These are phyloP conservation scores for Epichloe sp. DNA, from an alignment of 2,329 filamentous ascomycete species.

Conservation along the genomic window DNA sequence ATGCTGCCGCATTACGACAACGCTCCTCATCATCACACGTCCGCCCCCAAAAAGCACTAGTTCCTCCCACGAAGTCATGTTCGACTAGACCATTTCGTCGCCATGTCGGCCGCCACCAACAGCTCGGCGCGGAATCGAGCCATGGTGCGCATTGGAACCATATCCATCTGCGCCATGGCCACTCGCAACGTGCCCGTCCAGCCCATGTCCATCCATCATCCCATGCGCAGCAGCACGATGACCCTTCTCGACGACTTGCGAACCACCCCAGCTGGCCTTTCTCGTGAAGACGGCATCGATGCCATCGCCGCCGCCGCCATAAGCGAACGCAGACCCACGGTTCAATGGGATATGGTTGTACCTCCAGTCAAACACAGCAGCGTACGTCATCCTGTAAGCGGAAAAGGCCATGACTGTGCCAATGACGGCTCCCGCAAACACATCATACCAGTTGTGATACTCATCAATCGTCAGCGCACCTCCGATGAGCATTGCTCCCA, in stretches of 20 bases:
- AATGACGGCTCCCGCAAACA: constrained; percentile 52
- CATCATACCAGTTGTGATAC: constrained; percentile 65
- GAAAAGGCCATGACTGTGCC: constrained; percentile 53
- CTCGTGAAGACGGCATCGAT: constrained; percentile 5
- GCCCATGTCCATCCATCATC: not conserved
- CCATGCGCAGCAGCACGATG: not conserved
- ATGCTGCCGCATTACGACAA: too few species aligned
- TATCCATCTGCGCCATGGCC: not conserved
- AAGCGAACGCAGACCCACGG: constrained; percentile 23
- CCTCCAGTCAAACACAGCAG: constrained; percentile 54
- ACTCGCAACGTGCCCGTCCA: not conserved
- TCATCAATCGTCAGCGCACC: constrained; percentile 60
- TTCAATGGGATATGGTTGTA: constrained; percentile 53
- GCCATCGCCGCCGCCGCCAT: constrained; percentile 1
- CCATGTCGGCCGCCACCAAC: not conserved
- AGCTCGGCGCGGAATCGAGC: not conserved
- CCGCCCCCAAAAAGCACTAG: not conserved
- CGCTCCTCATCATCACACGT: too few species aligned
- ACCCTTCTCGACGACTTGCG: constrained; percentile 1
- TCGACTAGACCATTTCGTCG: not conserved
- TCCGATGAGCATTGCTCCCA: constrained; percentile 54
- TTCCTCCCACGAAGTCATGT: too few species aligned
- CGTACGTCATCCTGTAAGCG: constrained; percentile 54
- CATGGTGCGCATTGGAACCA: not conserved
- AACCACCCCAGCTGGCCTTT: constrained; percentile 2